A percentile compares a stretch with the other conserved stretches of the same genome.
These are phyloP conservation scores for Byssochlamys sp. DNA, from an alignment of 2,329 filamentous ascomycete genomes.

Conservation along the genomic window DNA sequence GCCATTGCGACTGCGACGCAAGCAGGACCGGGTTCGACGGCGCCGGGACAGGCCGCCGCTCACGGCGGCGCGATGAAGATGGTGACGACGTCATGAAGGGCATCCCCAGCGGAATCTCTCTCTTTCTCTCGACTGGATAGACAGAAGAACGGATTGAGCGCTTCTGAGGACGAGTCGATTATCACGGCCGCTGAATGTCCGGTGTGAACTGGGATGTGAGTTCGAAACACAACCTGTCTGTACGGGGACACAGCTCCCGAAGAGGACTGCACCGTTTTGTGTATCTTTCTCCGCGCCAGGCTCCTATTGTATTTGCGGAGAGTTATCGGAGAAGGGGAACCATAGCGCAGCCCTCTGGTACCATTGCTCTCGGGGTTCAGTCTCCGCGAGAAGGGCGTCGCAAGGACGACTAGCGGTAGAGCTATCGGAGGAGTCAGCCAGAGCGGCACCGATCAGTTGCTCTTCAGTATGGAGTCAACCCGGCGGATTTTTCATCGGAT, in stretches of 20 bases:
- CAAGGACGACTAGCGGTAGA: neutral
- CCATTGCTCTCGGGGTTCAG: neutral
- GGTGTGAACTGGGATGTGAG: neutral
- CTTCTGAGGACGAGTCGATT: neutral
- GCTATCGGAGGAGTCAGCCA: neutral
- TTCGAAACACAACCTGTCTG: neutral
- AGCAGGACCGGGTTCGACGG: slow-evolving; percentile 42
- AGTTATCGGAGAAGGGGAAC: neutral
- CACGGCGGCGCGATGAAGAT: slow-evolving; percentile 14
- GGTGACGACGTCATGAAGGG: slow-evolving; percentile 18
- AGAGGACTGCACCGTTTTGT: neutral
- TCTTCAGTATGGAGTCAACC: neutral
- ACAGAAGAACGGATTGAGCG: neutral
- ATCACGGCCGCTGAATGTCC: neutral
- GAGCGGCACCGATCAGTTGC: neutral
- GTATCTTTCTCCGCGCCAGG: neutral
- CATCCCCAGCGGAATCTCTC: neutral
- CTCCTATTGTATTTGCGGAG: neutral
- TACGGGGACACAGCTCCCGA: neutral
- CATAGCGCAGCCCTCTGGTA: neutral
- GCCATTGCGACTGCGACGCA: slow-evolving; percentile 65
- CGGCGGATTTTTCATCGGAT: neutral
- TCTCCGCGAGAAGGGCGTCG: neutral
- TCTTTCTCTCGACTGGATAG: neutral
- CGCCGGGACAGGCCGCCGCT: slow-evolving; percentile 22